phyloP scores from a whole-genome alignment of 140 eudicot species.

The Senecio squalidus region DNA sequence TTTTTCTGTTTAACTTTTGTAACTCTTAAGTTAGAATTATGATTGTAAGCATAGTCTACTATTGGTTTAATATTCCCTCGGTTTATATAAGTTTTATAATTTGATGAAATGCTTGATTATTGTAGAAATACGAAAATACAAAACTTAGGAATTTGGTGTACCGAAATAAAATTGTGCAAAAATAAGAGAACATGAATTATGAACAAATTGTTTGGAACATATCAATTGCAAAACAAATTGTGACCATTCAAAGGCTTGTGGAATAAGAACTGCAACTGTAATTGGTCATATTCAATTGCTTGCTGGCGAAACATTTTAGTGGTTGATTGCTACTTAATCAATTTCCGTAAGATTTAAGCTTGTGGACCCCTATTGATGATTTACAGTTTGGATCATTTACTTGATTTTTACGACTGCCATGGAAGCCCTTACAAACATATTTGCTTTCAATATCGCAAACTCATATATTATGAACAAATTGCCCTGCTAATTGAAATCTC shows the following conservation, averaged over 20 bases:
- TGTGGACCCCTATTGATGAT: background rate
- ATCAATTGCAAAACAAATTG: background rate
- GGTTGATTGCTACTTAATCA: background rate
- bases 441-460: background rate
- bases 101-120: background rate
- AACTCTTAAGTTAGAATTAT: too few species aligned
- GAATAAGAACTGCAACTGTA: too few species aligned
- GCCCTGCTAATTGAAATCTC: background rate
- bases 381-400: background rate
- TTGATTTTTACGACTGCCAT: too few species aligned
- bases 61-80: too few species aligned
- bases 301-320: background rate
- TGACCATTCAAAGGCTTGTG: too few species aligned
- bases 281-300: conserved; percentile 5
- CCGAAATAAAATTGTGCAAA: background rate
- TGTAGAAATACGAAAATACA: background rate
- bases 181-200: background rate
- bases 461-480: background rate
- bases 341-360: background rate
- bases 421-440: background rate
- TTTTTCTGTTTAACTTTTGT: too few species aligned
- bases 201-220: background rate
- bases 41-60: too few species aligned
- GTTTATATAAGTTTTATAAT: too few species aligned
- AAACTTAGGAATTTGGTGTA: background rate